Base-by-base conservation (phyloP, 1,284 basidiomycete genomes). In the Porphyrellus sp. region DNA sequence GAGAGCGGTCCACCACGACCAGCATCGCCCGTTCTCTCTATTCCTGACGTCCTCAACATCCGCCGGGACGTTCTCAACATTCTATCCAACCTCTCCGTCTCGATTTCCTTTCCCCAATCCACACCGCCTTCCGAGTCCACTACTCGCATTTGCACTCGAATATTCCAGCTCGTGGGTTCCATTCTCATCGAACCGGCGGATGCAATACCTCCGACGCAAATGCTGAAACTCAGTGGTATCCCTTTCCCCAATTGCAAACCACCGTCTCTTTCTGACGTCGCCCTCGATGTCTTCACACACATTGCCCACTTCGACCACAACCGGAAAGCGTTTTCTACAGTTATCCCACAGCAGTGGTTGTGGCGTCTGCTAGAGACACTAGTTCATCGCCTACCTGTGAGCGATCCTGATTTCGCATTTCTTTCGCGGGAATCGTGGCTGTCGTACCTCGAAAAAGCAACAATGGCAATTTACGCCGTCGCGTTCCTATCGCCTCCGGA, bases 381-480 rank as follows among this genome's bases (percentile, higher is more conserved):
- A 18, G 79, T 96, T 51, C 84, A 86, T 62, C 84, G 93, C 40
- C 77, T 98, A 20, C 96, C 95, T 7, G 72, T 95, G 52, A 74
- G 81, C 20, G 84, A 89, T 54, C 70, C 77, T 30, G 93, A 98
- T 69, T 91, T 91, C 63, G 78, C 83, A 56, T 72, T 92, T 55
- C 71, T 84, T 62, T 73, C 76, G 44, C 73, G 86, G 57, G 83
- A 88, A 46, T 69, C 77, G 20, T 91, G 90, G 80, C 71, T 95
- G 40, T 82, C 84, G 37, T 90, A 92, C 68, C 72, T 89, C 57
- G 92, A 96, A 73, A 86, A 89, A 54, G 73, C 82, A 39, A 77
- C 89, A 20, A 82, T 95, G 76, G 82, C 82, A 16, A 79, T 97
- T 35, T 98, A 97, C 74, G 86, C 88, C 31, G 74, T 98, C 54